Conservation (phyloP, 2,329 filamentous ascomycete genomes). For the Fusarium sp. region DNA sequence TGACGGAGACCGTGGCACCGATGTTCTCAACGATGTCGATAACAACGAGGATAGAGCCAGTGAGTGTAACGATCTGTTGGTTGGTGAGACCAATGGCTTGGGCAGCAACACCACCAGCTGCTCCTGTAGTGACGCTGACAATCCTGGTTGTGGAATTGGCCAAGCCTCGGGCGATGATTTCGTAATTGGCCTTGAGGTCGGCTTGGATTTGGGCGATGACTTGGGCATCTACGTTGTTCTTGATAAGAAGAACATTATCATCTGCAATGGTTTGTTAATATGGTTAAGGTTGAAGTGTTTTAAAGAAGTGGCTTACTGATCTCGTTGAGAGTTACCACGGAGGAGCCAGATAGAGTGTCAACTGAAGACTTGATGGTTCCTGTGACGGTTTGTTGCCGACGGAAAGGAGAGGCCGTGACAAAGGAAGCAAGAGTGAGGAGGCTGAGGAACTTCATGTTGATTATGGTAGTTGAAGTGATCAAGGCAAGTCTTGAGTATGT, state of each 20-base stretch:
- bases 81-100: background rate
- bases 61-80: slow-evolving; percentile 1
- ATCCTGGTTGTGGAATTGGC: background rate
- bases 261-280: background rate
- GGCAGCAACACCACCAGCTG: slow-evolving; percentile 1
- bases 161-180: background rate
- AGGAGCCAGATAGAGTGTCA: background rate
- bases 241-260: background rate
- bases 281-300: fast-evolving
- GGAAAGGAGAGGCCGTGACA: slow-evolving; percentile 13
- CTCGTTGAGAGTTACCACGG: background rate
- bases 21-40: background rate
- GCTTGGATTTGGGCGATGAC: background rate
- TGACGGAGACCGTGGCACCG: background rate
- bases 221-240: background rate
- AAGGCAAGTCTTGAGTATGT: background rate
- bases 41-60: background rate
- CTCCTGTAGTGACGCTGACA: slow-evolving; percentile 13
- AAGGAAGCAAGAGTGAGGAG: slow-evolving; percentile 20
- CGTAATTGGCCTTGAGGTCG: background rate
- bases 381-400: slow-evolving; percentile 11
- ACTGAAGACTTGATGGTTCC: slow-evolving; percentile 2
- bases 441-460: slow-evolving; percentile 30
- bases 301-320: background rate
- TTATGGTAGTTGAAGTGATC: background rate